A percentile compares a stretch with the other conserved stretches of the same genome.
Evolutionary conservation across 805 yeast species (phyloP).

Genomic region (Cyberlindnera euphorbiae): DNA sequence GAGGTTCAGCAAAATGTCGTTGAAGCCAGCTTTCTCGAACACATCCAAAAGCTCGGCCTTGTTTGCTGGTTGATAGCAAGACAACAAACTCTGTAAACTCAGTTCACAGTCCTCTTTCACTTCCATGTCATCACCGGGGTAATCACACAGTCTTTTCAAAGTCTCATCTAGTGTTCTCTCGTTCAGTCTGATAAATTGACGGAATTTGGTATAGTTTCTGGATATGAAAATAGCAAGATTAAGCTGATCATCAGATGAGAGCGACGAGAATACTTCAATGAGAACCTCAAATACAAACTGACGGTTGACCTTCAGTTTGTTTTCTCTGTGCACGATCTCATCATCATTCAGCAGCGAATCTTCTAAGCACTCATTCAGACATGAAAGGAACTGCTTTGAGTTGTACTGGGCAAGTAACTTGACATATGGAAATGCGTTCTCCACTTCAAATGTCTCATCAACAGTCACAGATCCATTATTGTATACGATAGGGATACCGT

Average conservation of each 20-base stretch:
- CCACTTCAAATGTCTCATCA: constrained; percentile 28
- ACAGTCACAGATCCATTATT: constrained; percentile 29
- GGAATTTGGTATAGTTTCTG: constrained; percentile 76
- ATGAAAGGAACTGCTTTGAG: constrained; percentile 55
- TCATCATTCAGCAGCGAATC: constrained; percentile 70
- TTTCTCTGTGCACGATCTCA: constrained; percentile 27
- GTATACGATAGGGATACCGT: constrained; percentile 39
- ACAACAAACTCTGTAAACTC: constrained; percentile 67
- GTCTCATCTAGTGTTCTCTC: constrained; percentile 50
- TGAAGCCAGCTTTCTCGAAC: constrained; percentile 51
- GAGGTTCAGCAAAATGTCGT: constrained; percentile 52
- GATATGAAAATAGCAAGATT: constrained; percentile 68
- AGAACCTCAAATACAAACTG: constrained; percentile 77
- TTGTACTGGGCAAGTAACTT: constrained; percentile 48
- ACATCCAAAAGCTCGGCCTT: constrained; percentile 43
- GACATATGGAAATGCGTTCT: constrained; percentile 70
- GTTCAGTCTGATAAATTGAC: constrained; percentile 73
- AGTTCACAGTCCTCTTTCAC: constrained; percentile 60
- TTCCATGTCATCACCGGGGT: constrained; percentile 24
- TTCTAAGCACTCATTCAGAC: constrained; percentile 80
- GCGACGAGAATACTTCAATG: constrained; percentile 47
- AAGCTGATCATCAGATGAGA: constrained; percentile 27
- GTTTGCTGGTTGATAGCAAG: constrained; percentile 58
- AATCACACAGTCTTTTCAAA: constrained; percentile 45
- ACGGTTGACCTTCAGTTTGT: constrained; percentile 43